Evolutionary conservation across 176 grass and related monocot genomes (phyloP), one percentile per base, ranked within the genome.

Genomic region (Eremochloa ophiuroides): DNA sequence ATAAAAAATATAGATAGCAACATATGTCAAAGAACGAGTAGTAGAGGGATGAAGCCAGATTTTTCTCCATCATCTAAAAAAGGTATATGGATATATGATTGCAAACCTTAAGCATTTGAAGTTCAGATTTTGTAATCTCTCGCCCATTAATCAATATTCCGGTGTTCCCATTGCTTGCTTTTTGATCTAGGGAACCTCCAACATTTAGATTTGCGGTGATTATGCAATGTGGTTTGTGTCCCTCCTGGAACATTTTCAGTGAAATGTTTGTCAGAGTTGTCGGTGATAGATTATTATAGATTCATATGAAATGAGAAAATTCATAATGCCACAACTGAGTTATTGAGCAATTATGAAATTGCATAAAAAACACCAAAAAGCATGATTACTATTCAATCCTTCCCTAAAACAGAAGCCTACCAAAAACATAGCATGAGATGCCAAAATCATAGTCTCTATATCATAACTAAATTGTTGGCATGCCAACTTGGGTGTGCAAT

Each of bases 111-210:
- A 99, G 97, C 74, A 99, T 99, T 83, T 90, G 86, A 29, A 95
- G 83, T 84, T 99, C 97, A 61, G 83, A 73, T 90, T 96, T 99
- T 69, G 97, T 99, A 74, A 99, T 99, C 82, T 99, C 96, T 20
- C 97, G 87, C 38, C 89, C 91, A 90, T 99, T 99, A 79, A 99
- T 93, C 69, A 92, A 80, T 76, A 99, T 91, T 38, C 96, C 93
- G 0, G 93, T 96, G 70, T 85, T 91, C 26, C 97, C 97, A 28
- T 99, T 95, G 85, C 97, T 99, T 26, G 97, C 93, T 30, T 85
- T 88, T 85, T 84, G 83, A 59, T 82, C 80, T 48, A 99, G 69
- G 47, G 6, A 47, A 9, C 93, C 93, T 56, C 91, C 91, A 78
- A 99, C 89, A 91, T 93, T 93, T 37, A 96, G 81, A 82, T 96